phyloP scores from a whole-genome alignment of 2,329 filamentous ascomycete genomes.

The Drechslerella coelobrocha region DNA sequence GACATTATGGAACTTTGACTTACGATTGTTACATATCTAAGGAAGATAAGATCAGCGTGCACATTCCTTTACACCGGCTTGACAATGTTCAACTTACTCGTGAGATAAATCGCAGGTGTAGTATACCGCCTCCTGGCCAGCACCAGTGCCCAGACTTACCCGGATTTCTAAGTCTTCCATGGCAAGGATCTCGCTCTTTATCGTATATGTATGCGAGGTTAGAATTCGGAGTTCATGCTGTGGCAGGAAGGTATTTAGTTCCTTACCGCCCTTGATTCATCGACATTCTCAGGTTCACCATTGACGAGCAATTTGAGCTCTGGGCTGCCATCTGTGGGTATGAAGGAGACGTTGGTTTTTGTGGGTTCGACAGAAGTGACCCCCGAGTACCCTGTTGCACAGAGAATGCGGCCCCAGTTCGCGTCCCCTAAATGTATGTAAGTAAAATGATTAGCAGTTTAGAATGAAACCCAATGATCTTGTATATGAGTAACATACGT shows the following conservation, averaged over 20 bases:
- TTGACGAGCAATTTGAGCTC: conserved; percentile 79
- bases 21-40: conserved; percentile 62
- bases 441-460: conserved; percentile 2
- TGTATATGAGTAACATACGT: conserved; percentile 44
- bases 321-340: conserved; percentile 76
- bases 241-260: neutral
- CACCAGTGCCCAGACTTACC: conserved; percentile 73
- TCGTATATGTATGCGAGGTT: neutral
- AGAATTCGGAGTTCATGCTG: neutral
- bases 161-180: conserved; percentile 80
- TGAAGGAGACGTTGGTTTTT: conserved; percentile 77
- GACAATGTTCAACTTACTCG: conserved; percentile 67
- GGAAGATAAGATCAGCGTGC: conserved; percentile 38
- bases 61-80: conserved; percentile 34
- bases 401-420: conserved; percentile 97
- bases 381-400: conserved; percentile 84
- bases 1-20: conserved; percentile 21
- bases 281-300: conserved; percentile 79
- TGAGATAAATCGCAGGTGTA: conserved; percentile 90
- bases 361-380: conserved; percentile 71
- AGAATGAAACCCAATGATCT: neutral
- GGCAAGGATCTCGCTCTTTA: conserved; percentile 70
- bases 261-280: conserved; percentile 73
- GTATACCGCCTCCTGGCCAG: conserved; percentile 71
- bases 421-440: conserved; percentile 71